Evolutionary conservation across 805 yeast species (phyloP), one percentile per base, ranked within the genome.

Genomic region (Candida railenensis): DNA sequence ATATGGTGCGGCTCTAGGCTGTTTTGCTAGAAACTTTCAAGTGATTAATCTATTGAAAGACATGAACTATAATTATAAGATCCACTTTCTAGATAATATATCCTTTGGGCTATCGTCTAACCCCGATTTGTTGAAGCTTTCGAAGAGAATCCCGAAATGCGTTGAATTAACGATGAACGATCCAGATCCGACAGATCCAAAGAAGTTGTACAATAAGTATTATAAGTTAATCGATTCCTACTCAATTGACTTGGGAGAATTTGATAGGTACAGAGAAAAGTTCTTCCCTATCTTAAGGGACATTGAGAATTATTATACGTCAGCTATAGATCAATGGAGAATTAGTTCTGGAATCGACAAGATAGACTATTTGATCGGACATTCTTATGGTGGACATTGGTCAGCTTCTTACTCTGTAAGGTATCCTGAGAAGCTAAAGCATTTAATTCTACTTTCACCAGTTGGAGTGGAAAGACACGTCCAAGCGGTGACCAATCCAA

Each of bases 371-470:
- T 58, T 88, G 12, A 66, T 87, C 18, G 92, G 89, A 0, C 96
- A 88, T 62, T 87, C 95, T 0, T 81, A 80, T 52, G 96, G 96
- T 28, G 94, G 89, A 0, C 83, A 85, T 54, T 67, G 89, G 66
- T 78, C 88, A 0, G 78, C 79, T 42, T 77, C 83, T 4, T 87
- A 85, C 59, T 73, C 87, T 1, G 57, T 81, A 37, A 78, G 70
- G 49, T 74, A 83, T 54, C 89, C 90, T 0, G 59, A 76, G 0
- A 59, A 71, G 3, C 71, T 88, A 4, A 64, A 73, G 14, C 76
- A 77, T 48, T 63, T 88, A 52, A 69, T 85, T 2, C 66, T 87
- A 20, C 76, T 85, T 2, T 82, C 89, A 11, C 96, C 96, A 0
- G 87, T 85, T 0, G 96, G 96, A 0, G 81, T 87, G 16, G 95